phyloP scores from a whole-genome alignment of 2,329 filamentous ascomycete genomes.

The Hortaea werneckii region DNA sequence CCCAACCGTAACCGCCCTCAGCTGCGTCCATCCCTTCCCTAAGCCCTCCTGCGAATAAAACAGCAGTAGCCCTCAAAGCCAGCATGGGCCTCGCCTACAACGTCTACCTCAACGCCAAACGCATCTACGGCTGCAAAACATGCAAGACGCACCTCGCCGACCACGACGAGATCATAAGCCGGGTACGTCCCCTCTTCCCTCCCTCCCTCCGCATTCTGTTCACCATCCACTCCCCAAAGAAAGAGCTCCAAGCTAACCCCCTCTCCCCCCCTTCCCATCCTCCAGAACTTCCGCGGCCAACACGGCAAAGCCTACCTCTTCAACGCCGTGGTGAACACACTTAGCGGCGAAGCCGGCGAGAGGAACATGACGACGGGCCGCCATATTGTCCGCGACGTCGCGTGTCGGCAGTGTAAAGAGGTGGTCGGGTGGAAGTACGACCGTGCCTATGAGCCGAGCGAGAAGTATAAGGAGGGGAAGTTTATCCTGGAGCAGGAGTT shows the following conservation, averaged over 20 bases:
- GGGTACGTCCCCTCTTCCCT: conserved; percentile 49
- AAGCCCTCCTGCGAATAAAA: neutral
- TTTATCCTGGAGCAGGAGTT: conserved; percentile 91
- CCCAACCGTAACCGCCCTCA: too few species aligned
- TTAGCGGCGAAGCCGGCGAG: conserved; percentile 72
- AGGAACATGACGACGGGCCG: conserved; percentile 96
- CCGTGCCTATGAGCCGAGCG: conserved; percentile 79
- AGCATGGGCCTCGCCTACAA: conserved; percentile 31
- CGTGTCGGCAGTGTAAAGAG: conserved; percentile 81
- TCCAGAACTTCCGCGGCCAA: conserved; percentile 91
- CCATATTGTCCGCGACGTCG: conserved; percentile 88
- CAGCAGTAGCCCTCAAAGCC: neutral
- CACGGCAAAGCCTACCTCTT: conserved; percentile 98
- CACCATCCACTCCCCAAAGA: too few species aligned
- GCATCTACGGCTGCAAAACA: conserved; percentile 73
- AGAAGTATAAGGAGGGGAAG: conserved; percentile 99
- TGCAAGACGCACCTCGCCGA: conserved; percentile 96
- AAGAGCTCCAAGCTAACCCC: neutral
- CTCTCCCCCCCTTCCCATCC: neutral
- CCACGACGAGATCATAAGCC: conserved; percentile 89
- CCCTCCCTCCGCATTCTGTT: too few species aligned
- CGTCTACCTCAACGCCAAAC: conserved; percentile 59
- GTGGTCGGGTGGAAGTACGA: conserved; percentile 98
- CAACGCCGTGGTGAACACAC: conserved; percentile 85
- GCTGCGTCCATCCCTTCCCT: too few species aligned